These are phyloP conservation scores for Leccinum aurantiacum DNA, from an alignment of 768 basidiomycete genomes.

Conservation along the genomic window DNA sequence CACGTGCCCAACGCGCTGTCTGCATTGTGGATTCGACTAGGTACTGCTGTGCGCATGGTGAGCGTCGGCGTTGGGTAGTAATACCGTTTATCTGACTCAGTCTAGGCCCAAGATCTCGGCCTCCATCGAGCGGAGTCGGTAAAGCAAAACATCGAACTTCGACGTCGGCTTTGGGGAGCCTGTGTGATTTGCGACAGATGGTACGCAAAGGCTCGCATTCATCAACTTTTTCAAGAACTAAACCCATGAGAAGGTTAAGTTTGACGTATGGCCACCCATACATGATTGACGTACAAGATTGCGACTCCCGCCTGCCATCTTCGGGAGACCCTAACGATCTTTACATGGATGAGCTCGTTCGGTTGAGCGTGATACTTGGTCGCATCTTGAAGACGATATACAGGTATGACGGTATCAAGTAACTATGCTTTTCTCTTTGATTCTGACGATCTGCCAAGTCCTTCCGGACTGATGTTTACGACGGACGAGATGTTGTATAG, in stretches of 20 bases:
- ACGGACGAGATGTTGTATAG: slow-evolving; percentile 75
- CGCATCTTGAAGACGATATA: slow-evolving; percentile 92
- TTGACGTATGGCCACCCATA: slow-evolving; percentile 90
- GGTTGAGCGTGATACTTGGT: slow-evolving; percentile 88
- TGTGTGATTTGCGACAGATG: slow-evolving; percentile 96
- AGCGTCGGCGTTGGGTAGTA: slow-evolving; percentile 27
- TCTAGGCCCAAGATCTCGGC: slow-evolving; percentile 93
- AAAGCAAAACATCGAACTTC: slow-evolving; percentile 79
- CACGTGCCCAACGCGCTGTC: slow-evolving; percentile 84
- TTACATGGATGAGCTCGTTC: slow-evolving; percentile 89
- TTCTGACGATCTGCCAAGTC: slow-evolving; percentile 43
- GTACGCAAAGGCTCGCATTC: slow-evolving; percentile 41
- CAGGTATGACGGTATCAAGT: slow-evolving; percentile 47
- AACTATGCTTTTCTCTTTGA: slow-evolving; percentile 9
- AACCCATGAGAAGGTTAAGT: slow-evolving; percentile 59
- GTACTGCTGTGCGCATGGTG: slow-evolving; percentile 92
- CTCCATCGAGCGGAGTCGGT: slow-evolving; percentile 90
- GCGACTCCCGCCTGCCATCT: slow-evolving; percentile 90
- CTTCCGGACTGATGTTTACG: slow-evolving; percentile 82
- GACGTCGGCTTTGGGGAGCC: slow-evolving; percentile 89
- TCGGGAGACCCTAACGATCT: slow-evolving; percentile 77
- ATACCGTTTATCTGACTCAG: slow-evolving; percentile 16
- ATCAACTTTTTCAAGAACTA: background rate
- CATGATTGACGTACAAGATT: slow-evolving; percentile 96
- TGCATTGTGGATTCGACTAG: slow-evolving; percentile 81